Percentiles rank a stretch among this genome's conserved stretches.
phyloP scores from a whole-genome alignment of 2,329 filamentous ascomycete genomes.

The Orbilia quercus region DNA sequence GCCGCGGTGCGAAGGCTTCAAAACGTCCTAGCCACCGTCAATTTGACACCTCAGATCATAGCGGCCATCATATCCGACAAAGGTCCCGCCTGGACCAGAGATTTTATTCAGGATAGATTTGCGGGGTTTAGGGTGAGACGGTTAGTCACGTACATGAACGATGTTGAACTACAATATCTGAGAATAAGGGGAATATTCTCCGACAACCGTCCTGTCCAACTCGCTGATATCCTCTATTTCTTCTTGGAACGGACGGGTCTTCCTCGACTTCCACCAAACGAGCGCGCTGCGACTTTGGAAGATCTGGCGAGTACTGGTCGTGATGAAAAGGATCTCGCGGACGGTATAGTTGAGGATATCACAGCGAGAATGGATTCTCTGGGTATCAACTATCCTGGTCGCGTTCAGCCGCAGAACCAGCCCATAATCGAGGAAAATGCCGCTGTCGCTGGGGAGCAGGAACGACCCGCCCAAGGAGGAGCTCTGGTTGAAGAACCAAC shows the following conservation, averaged over 20 bases:
- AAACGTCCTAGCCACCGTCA: not conserved
- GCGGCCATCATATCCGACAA: not conserved
- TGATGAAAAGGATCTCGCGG: not conserved
- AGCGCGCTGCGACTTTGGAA: not conserved
- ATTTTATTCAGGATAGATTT: conserved; percentile 6
- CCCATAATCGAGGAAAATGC: not conserved
- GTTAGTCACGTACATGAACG: not conserved
- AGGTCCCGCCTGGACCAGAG: not conserved
- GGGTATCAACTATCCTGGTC: too few species aligned
- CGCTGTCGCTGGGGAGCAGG: too few species aligned
- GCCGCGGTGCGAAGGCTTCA: not conserved
- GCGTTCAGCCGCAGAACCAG: too few species aligned
- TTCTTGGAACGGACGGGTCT: not conserved
- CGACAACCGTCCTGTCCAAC: not conserved
- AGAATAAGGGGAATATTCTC: not conserved
- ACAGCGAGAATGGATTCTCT: not conserved
- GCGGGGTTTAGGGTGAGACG: not conserved
- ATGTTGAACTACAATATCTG: not conserved
- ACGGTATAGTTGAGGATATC: not conserved
- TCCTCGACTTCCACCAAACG: not conserved
- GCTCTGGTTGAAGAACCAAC: too few species aligned
- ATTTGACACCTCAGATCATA: not conserved
- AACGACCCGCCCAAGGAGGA: too few species aligned
- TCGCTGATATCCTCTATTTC: not conserved
- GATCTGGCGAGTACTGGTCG: not conserved